phyloP scores from a whole-genome alignment of 2,329 filamentous ascomycete species.

The Fusarium armeniacum region DNA sequence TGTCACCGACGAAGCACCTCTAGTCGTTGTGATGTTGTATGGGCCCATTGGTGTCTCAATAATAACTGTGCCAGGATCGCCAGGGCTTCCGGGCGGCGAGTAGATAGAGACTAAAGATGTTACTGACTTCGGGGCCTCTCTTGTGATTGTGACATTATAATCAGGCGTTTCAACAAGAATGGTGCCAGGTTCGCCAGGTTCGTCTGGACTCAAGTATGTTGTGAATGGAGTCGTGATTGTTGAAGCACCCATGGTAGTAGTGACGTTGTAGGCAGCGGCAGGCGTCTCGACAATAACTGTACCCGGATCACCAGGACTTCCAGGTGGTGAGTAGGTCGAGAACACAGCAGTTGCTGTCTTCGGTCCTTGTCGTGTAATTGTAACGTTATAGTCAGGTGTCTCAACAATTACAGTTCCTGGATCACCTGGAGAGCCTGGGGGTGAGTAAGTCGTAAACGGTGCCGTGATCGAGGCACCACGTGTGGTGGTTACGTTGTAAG shows the following conservation, averaged over 20 bases:
- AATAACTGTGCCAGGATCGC: slow-evolving; percentile 7
- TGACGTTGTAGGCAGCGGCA: slow-evolving; percentile 1
- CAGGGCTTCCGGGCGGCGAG: background rate
- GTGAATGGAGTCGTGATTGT: background rate
- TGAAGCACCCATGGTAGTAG: slow-evolving; percentile 6
- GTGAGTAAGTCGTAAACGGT: slow-evolving; percentile 21
- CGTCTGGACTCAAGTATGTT: background rate
- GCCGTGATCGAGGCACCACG: slow-evolving; percentile 27
- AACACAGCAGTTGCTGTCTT: background rate
- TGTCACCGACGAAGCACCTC: background rate
- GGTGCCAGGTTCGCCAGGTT: slow-evolving; percentile 8
- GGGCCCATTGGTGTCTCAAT: slow-evolving; percentile 1
- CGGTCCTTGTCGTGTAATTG: slow-evolving; percentile 6
- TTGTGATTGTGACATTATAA: slow-evolving; percentile 17
- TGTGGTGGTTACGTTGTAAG: slow-evolving; percentile 31
- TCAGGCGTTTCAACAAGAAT: slow-evolving; percentile 10
- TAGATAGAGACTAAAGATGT: background rate
- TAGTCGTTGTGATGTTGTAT: slow-evolving; percentile 11
- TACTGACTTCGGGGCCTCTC: background rate
- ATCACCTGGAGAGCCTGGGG: slow-evolving; percentile 12
- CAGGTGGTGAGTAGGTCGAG: slow-evolving; percentile 24
- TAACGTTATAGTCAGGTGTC: slow-evolving; percentile 28
- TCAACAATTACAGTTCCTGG: slow-evolving; percentile 31
- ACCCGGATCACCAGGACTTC: slow-evolving; percentile 20
- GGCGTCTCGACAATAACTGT: slow-evolving; percentile 31